Percentiles rank a stretch among this genome's conserved stretches.
Evolutionary conservation across 2,329 filamentous ascomycete genomes (phyloP).

Genomic region (Stagonosporopsis rhizophila): DNA sequence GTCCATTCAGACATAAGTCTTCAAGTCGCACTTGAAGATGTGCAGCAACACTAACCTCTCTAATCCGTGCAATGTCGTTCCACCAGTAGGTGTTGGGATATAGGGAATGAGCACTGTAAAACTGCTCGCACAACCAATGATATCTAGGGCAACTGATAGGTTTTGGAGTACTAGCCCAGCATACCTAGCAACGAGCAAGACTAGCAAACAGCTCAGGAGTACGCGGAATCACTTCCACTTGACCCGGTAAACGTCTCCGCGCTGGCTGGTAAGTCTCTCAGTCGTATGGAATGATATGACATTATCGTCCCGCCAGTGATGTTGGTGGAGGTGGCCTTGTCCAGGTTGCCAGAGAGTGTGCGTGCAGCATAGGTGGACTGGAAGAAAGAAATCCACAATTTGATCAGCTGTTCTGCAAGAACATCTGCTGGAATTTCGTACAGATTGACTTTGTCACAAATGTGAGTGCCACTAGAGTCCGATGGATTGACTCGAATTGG

Average conservation of each 20-base stretch:
- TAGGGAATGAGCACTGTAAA: constrained; percentile 37
- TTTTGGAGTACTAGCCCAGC: constrained; percentile 38
- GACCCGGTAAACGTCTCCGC: constrained; percentile 25
- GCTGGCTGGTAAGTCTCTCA: constrained; percentile 7
- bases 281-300: constrained; percentile 28
- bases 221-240: constrained; percentile 39
- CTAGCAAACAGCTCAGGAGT: constrained; percentile 31
- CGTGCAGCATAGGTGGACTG: constrained; percentile 38
- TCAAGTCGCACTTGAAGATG: constrained; percentile 36
- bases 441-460: constrained; percentile 26
- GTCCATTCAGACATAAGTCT: constrained; percentile 38
- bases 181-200: constrained; percentile 36
- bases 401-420: constrained; percentile 32
- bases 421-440: constrained; percentile 26
- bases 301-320: constrained; percentile 2
- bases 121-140: constrained; percentile 36
- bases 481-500: constrained; percentile 27
- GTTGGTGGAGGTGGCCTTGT: constrained; percentile 24
- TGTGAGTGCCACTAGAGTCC: constrained; percentile 28
- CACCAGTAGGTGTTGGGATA: constrained; percentile 32
- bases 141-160: constrained; percentile 37
- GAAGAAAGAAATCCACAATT: constrained; percentile 38
- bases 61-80: constrained; percentile 36
- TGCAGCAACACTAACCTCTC: constrained; percentile 35
- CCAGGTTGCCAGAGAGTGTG: constrained; percentile 22